phyloP scores from a whole-genome alignment of 495 filamentous ascomycete genomes.

The Xylaria grammica region DNA sequence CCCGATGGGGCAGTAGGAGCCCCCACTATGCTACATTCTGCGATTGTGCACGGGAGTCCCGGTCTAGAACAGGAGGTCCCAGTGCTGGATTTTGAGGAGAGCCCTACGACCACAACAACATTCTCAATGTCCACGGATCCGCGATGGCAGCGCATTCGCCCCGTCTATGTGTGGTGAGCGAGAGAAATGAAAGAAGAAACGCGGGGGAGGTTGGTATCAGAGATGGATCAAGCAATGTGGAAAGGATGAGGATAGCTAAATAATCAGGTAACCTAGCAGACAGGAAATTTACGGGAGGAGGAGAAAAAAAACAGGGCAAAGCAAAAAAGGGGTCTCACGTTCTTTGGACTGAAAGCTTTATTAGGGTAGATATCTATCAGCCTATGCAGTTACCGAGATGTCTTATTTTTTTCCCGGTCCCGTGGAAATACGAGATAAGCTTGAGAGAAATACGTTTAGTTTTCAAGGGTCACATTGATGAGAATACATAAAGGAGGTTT shows the following conservation, averaged over 20 bases:
- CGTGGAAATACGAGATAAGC: constrained; percentile 8
- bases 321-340: constrained; percentile 13
- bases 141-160: constrained; percentile 34
- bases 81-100: constrained; percentile 19
- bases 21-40: constrained; percentile 23
- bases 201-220: neutral
- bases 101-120: constrained; percentile 19
- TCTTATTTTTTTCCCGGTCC: neutral
- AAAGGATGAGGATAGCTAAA: constrained; percentile 9
- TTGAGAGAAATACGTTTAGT: neutral
- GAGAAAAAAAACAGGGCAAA: neutral
- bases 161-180: constrained; percentile 33
- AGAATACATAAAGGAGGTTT: neutral
- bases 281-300: constrained; percentile 8
- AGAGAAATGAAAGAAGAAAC: neutral
- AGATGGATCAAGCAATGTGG: constrained; percentile 1
- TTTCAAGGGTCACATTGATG: neutral
- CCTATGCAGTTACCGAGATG: constrained; percentile 8
- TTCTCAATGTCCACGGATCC: constrained; percentile 24
- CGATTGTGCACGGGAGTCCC: constrained; percentile 2
- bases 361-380: constrained; percentile 19
- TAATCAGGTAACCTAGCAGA: constrained; percentile 14
- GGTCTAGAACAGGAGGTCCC: neutral
- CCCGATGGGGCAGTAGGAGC: constrained; percentile 25
- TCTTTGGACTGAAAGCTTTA: constrained; percentile 25